Base-by-base conservation (phyloP, 257 asterid genomes). In the Capsicum rhomboideum region DNA sequence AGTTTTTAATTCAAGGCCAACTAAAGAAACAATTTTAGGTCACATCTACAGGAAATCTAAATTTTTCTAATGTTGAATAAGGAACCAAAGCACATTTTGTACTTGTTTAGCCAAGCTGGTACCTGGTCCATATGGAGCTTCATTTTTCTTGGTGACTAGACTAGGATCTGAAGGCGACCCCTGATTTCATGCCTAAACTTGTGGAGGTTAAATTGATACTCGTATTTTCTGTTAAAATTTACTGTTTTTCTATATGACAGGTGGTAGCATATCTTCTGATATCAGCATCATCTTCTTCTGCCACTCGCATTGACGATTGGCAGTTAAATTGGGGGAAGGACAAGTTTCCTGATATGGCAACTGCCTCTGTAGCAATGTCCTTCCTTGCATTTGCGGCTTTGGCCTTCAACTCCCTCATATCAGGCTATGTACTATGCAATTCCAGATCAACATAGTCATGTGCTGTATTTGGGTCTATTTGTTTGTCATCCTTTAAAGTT, bases 221-320 rank as follows among this genome's bases (percentile, higher is more conserved):
- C 20, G 8, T 4, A 55, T 5, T 52, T 44, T 20, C 9, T 74
- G 3, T 31, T 82, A 31, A 13, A 14, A 16, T 31, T 9, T 14
- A 61, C 28, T 46, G 29, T 82, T 59, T 34, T 68, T 85, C 81
- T 80, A 81, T 63, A 81, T 69, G 59, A 72, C 97, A 94, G 99
- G 82, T 91, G 77, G 88, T 96, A 20, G 88, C 98, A 34, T 96
- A 96, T 90, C 95, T 96, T 87, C 95, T 96, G 82, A 88, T 96
- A 85, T 96, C 99, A 0, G 97, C 99, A n/a, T 94, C 99, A 77
- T 96, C 99, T 46, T 93, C 98, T 7, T 93, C 97, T n/a, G 83
- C 93, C 11, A 90, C 93, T 17, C 91, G 97, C 68, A 84, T 94
- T 6, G 94, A 91, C 10, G 97, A 94, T 87, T 96, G 98, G 99